Conservation (phyloP, 495 filamentous ascomycete genomes). For the Baudoinia panamericana region DNA sequence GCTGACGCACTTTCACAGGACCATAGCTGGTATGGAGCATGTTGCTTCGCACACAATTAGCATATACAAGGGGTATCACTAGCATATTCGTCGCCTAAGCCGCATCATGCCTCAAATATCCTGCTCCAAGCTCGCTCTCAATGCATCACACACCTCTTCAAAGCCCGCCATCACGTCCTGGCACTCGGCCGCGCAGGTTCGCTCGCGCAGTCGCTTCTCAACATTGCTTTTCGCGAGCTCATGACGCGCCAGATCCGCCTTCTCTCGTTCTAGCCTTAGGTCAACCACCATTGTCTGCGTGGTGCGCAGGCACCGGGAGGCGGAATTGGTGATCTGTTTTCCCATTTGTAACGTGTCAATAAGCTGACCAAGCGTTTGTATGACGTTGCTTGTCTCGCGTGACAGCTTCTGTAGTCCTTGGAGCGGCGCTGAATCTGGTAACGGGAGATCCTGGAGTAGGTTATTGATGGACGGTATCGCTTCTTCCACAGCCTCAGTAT, state of each 20-base stretch:
- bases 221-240: slow-evolving; percentile 65
- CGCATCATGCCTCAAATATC: slow-evolving; percentile 10
- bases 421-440: slow-evolving; percentile 52
- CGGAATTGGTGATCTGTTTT: slow-evolving; percentile 70
- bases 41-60: too few species aligned
- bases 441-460: slow-evolving; percentile 18
- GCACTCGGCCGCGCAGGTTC: slow-evolving; percentile 69
- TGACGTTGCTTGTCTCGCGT: slow-evolving; percentile 60
- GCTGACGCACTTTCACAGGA: too few species aligned
- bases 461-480: slow-evolving; percentile 9
- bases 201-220: slow-evolving; percentile 55
- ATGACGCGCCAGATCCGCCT: slow-evolving; percentile 60
- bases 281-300: slow-evolving; percentile 73
- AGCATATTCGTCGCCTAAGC: too few species aligned
- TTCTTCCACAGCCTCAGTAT: slow-evolving; percentile 7
- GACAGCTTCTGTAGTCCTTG: slow-evolving; percentile 70
- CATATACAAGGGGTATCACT: too few species aligned
- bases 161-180: slow-evolving; percentile 82
- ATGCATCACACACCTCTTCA: slow-evolving; percentile 64
- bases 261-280: slow-evolving; percentile 67
- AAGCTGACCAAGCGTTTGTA: slow-evolving; percentile 65
- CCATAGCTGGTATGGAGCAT: too few species aligned
- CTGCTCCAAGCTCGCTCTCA: slow-evolving; percentile 40
- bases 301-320: slow-evolving; percentile 58
- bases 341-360: slow-evolving; percentile 91